phyloP scores from a whole-genome alignment of 805 yeast genomes.

The Metschnikowia cerradonensis region DNA sequence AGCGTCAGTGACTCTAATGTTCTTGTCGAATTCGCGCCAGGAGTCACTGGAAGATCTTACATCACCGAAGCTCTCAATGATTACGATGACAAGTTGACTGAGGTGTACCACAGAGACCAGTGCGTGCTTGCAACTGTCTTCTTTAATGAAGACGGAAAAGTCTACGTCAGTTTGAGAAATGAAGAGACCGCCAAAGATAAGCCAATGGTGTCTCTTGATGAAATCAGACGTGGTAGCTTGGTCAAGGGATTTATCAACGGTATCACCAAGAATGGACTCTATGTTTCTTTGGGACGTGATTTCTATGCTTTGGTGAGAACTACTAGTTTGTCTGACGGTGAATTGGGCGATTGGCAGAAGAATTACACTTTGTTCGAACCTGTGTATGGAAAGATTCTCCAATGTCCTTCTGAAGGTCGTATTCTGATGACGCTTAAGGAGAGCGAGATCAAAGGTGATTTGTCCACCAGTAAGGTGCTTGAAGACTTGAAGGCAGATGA shows the following conservation, averaged over 20 bases:
- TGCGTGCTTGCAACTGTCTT: constrained; percentile 54
- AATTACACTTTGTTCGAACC: constrained; percentile 65
- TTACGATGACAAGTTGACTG: constrained; percentile 50
- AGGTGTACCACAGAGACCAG: constrained; percentile 47
- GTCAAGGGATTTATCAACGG: constrained; percentile 79
- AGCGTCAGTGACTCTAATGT: constrained; percentile 58
- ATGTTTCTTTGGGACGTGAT: constrained; percentile 67
- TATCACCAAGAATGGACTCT: constrained; percentile 71
- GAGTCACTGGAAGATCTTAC: constrained; percentile 58
- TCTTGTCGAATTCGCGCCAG: constrained; percentile 64
- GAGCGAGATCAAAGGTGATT: constrained; percentile 71
- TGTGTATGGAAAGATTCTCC: constrained; percentile 68
- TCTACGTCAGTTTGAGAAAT: constrained; percentile 60
- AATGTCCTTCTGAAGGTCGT: constrained; percentile 57
- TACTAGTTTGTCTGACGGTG: constrained; percentile 76
- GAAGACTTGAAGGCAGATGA: constrained; percentile 70
- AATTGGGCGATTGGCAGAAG: constrained; percentile 83
- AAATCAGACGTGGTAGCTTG: constrained; percentile 64
- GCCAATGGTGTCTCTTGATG: constrained; percentile 44
- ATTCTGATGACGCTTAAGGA: constrained; percentile 77
- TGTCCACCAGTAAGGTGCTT: constrained; percentile 53
- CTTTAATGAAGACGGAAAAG: constrained; percentile 46
- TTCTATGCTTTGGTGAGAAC: constrained; percentile 78
- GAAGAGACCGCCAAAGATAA: constrained; percentile 49
- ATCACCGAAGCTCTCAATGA: constrained; percentile 76